Evolutionary conservation across 2,329 filamentous ascomycete genomes (phyloP), one percentile per base, ranked within the genome.

Genomic region (Paraconiothyrium brasiliense): DNA sequence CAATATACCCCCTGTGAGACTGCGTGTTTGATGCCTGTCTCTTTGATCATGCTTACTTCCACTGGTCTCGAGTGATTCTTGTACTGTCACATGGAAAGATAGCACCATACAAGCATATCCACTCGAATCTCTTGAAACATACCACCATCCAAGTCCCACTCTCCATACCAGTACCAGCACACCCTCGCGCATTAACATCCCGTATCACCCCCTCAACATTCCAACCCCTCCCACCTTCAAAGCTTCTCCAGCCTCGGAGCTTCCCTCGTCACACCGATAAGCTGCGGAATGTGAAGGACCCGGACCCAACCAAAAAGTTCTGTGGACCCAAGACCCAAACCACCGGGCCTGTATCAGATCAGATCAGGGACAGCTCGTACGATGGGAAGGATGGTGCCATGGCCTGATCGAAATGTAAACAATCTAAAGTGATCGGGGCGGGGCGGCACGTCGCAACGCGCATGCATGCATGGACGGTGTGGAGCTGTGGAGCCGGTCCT

Each of bases 1-100:
- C 54, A 37, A 49, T 47, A 47, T 57, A 47, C 46, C 43, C 43
- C 41, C 27, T 34, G 32, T 34, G 22, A 39, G 35, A 39, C n/a
- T 48, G 11, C 3, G 2, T 22, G 24, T 48, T 32, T 5, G 6
- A 4, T 22, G 24, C 22, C 24, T 24, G 7, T 48, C 10, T 47
- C 4, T 8, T n/a, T 20, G 16, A 44, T 9, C n/a, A 44, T n/a
- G 3, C 41, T 44, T 3, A 37, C 35, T 30, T 30, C 6, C 27
- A 30, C 27, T 6, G 6, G 27, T 30, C 27, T 30, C 6, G 4
- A 30, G 27, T 30, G 27, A 4, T 30, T 6, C 27, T 30, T 4
- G 6, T 30, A 6, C 6, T 30, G 6, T 6, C 27, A 30, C 27
- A 30, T 30, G 27, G 27, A 30, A 4, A 4, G 6, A 2, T 6